Evolutionary conservation across 2,329 filamentous ascomycete species (phyloP).

Genomic region (Aspergillus pseudonomiae): DNA sequence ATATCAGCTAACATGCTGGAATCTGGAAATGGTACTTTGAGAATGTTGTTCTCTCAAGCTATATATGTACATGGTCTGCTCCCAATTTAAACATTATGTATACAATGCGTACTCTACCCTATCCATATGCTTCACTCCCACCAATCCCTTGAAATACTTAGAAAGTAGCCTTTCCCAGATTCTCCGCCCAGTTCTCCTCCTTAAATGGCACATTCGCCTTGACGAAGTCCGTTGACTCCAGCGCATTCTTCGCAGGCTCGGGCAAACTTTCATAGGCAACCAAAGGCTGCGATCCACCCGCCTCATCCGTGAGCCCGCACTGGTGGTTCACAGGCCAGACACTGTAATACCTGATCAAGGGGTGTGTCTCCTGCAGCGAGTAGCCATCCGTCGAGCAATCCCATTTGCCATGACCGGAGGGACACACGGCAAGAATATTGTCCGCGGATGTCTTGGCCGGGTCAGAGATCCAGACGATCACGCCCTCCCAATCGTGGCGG

Average conservation of each 20-base stretch:
- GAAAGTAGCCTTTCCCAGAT: conserved; percentile 45
- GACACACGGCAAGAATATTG: conserved; percentile 54
- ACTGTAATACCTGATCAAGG: conserved; percentile 54
- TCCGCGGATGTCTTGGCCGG: conserved; percentile 38
- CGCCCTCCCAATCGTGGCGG: conserved; percentile 60
- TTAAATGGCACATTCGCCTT: conserved; percentile 53
- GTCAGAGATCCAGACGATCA: conserved; percentile 55
- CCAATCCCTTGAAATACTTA: conserved; percentile 12
- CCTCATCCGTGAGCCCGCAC: conserved; percentile 43
- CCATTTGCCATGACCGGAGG: conserved; percentile 56
- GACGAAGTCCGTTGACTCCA: conserved; percentile 52
- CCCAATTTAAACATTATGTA: background rate
- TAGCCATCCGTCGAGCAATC: conserved; percentile 46
- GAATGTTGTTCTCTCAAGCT: background rate
- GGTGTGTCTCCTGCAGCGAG: conserved; percentile 46
- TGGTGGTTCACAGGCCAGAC: conserved; percentile 54
- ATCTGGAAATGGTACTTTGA: too few relatives aligned
- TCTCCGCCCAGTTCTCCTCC: conserved; percentile 50
- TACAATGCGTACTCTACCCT: too few relatives aligned
- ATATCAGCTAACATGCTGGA: too few relatives aligned
- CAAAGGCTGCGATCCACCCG: conserved; percentile 50
- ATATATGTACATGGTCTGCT: background rate
- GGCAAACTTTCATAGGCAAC: conserved; percentile 56
- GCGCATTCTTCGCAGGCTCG: conserved; percentile 43
- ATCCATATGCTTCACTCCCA: background rate